These are phyloP conservation scores for Tricharina praecox DNA, from an alignment of 495 filamentous ascomycete genomes.

Conservation along the genomic window DNA sequence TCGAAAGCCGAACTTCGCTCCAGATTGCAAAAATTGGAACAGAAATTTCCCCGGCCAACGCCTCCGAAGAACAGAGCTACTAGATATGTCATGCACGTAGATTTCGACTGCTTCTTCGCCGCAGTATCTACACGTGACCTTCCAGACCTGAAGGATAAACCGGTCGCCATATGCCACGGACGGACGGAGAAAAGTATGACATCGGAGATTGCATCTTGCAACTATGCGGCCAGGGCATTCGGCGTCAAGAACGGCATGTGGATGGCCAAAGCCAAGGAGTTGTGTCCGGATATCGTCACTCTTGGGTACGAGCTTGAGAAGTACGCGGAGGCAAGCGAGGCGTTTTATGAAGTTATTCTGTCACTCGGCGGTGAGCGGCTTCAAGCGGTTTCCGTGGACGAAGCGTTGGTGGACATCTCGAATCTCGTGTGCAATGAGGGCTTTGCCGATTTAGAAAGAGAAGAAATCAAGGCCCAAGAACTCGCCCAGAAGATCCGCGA, in stretches of 20 bases:
- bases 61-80: conserved; percentile 3
- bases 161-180: conserved; percentile 78
- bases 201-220: conserved; percentile 93
- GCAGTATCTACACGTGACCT: conserved; percentile 65
- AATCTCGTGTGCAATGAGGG: conserved; percentile 31
- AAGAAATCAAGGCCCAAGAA: conserved; percentile 64
- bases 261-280: conserved; percentile 76
- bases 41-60: conserved; percentile 14
- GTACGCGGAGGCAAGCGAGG: conserved; percentile 79
- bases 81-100: conserved; percentile 81
- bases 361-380: conserved; percentile 42
- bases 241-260: conserved; percentile 97
- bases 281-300: conserved; percentile 71
- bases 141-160: conserved; percentile 63
- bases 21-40: conserved; percentile 59
- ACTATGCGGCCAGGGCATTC: conserved; percentile 71
- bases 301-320: conserved; percentile 84
- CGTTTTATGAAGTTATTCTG: conserved; percentile 76
- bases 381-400: conserved; percentile 93
- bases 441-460: conserved; percentile 51
- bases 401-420: conserved; percentile 37
- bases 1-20: conserved; percentile 82
- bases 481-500: conserved; percentile 52
- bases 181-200: conserved; percentile 43
- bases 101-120: conserved; percentile 96